phyloP scores from a whole-genome alignment of 2,329 filamentous ascomycete genomes.

The Neobulgaria alba region DNA sequence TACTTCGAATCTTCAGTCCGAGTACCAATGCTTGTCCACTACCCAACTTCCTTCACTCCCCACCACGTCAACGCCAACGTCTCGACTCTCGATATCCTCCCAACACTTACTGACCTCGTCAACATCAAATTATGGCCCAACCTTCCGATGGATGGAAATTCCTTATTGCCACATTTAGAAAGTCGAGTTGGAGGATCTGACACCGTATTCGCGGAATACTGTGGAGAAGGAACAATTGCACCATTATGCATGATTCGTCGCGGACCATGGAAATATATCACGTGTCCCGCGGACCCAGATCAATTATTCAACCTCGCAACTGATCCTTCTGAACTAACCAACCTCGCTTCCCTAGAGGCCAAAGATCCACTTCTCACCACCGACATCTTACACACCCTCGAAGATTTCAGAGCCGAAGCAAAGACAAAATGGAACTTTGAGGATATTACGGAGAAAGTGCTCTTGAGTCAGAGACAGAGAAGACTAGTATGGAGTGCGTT shows the following conservation, averaged over 20 bases:
- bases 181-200: slow-evolving; percentile 59
- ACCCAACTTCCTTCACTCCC: slow-evolving; percentile 66
- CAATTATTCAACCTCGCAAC: slow-evolving; percentile 73
- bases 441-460: slow-evolving; percentile 63
- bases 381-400: slow-evolving; percentile 33
- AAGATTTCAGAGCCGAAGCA: slow-evolving; percentile 67
- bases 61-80: slow-evolving; percentile 76
- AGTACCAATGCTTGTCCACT: slow-evolving; percentile 78
- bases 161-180: slow-evolving; percentile 69
- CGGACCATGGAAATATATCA: slow-evolving; percentile 84
- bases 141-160: slow-evolving; percentile 80
- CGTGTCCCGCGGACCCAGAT: slow-evolving; percentile 72
- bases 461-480: slow-evolving; percentile 70
- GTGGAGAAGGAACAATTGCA: slow-evolving; percentile 81
- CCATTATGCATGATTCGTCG: slow-evolving; percentile 92
- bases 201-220: slow-evolving; percentile 91
- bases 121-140: slow-evolving; percentile 59
- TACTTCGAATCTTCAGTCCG: slow-evolving; percentile 90
- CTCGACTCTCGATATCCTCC: slow-evolving; percentile 82
- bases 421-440: slow-evolving; percentile 72
- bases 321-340: slow-evolving; percentile 42
- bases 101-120: slow-evolving; percentile 77
- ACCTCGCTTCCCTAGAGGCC: slow-evolving; percentile 31
- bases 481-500: slow-evolving; percentile 74
- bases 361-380: slow-evolving; percentile 29